phyloP scores from a whole-genome alignment of 2,329 filamentous ascomycete genomes.

The Aureobasidium melanogenum region DNA sequence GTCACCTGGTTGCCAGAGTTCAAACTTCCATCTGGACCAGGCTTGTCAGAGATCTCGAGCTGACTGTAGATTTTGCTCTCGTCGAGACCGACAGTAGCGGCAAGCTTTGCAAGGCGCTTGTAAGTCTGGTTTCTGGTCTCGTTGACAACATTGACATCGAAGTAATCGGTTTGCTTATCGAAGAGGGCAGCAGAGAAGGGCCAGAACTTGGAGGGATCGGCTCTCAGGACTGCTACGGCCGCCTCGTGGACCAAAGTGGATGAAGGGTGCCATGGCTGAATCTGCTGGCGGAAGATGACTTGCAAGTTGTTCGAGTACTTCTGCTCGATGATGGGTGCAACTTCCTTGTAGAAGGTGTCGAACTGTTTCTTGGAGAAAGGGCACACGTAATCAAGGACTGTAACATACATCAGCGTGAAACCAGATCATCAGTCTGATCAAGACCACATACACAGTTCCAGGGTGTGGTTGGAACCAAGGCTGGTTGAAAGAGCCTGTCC shows the following conservation, averaged over 20 bases:
- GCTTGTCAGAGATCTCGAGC: conserved; percentile 60
- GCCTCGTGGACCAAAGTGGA: conserved; percentile 66
- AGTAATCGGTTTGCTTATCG: conserved; percentile 64
- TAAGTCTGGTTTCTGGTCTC: conserved; percentile 84
- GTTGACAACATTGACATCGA: conserved; percentile 74
- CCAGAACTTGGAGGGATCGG: conserved; percentile 68
- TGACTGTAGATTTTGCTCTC: conserved; percentile 60
- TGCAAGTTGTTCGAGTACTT: conserved; percentile 56
- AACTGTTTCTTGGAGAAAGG: conserved; percentile 63
- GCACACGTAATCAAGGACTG: conserved; percentile 83
- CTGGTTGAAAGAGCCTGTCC: conserved; percentile 56
- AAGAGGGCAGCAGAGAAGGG: conserved; percentile 64
- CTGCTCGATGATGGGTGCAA: conserved; percentile 55
- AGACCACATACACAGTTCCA: conserved; percentile 41
- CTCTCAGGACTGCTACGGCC: conserved; percentile 65
- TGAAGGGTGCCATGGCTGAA: conserved; percentile 92
- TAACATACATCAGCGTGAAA: neutral
- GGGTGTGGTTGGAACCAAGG: conserved; percentile 35
- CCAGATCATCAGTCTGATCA: conserved; percentile 35
- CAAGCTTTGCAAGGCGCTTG: conserved; percentile 66
- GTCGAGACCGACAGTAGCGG: conserved; percentile 57
- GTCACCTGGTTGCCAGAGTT: conserved; percentile 79
- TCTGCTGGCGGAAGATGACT: conserved; percentile 80
- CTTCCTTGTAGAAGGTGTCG: conserved; percentile 57
- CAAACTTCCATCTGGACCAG: conserved; percentile 55